These are phyloP conservation scores for Acer saccharum DNA, from an alignment of 345 rosid genomes.

Conservation along the genomic window DNA sequence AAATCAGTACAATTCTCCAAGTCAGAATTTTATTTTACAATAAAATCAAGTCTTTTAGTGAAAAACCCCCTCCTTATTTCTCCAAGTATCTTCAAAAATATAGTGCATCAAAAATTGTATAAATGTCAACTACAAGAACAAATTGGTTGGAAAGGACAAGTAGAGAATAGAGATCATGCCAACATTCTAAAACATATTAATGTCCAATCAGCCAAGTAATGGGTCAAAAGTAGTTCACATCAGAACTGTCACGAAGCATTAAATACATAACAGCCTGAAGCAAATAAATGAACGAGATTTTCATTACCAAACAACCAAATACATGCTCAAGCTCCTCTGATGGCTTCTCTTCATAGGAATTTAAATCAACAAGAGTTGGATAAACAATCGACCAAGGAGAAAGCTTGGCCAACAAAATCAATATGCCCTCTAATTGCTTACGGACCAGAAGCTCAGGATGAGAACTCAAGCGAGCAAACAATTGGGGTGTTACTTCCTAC, in stretches of 20 bases:
- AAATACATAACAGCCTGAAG: constrained; percentile 3
- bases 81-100: not conserved
- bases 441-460: constrained; percentile 85
- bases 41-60: not conserved
- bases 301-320: constrained; percentile 74
- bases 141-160: not conserved
- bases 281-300: constrained; percentile 17
- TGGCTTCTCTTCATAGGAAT: constrained; percentile 66
- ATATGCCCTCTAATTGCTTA: constrained; percentile 75
- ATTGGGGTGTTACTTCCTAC: constrained; percentile 86
- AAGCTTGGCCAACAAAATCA: constrained; percentile 76
- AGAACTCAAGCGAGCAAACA: constrained; percentile 88
- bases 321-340: constrained; percentile 85
- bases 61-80: not conserved
- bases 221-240: constrained; percentile 12
- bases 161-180: not conserved
- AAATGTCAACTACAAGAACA: not conserved
- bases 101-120: not conserved
- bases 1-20: not conserved
- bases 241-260: not conserved
- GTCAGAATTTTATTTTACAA: not conserved
- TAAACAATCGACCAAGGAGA: constrained; percentile 91
- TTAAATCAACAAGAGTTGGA: constrained; percentile 83
- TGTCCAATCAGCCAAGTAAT: constrained; percentile 2
- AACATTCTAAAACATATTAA: constrained; percentile 3